Percentiles rank a stretch among this genome's conserved stretches.
Conservation (phyloP, 1,284 basidiomycete genomes). For the Ustilago curta region DNA sequence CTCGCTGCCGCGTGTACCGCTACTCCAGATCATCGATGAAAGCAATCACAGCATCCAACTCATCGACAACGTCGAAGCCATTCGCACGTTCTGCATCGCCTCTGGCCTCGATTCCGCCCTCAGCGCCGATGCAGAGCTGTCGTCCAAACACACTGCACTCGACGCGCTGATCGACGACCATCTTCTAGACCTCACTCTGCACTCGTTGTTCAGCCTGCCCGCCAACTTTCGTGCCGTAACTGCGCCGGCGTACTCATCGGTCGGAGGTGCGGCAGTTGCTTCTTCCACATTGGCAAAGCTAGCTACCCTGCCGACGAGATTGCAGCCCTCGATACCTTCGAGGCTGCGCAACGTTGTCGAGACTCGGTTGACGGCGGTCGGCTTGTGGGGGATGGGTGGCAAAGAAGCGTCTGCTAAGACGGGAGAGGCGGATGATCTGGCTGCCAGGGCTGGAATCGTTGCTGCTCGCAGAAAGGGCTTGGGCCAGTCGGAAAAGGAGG, state of each 20-base stretch:
- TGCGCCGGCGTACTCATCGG: conserved; percentile 34
- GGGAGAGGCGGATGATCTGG: conserved; percentile 41
- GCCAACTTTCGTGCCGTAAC: conserved; percentile 55
- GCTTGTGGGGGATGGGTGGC: conserved; percentile 53
- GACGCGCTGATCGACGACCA: conserved; percentile 57
- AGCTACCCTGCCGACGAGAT: conserved; percentile 12
- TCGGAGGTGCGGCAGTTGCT: conserved; percentile 5
- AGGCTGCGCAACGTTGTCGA: conserved; percentile 56
- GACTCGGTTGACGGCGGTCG: conserved; percentile 41
- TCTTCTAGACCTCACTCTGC: conserved; percentile 51
- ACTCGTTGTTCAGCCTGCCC: conserved; percentile 59
- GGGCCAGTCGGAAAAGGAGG: conserved; percentile 29
- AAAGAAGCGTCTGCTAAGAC: conserved; percentile 39
- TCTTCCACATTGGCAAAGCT: conserved; percentile 14
- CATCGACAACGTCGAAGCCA: conserved; percentile 35
- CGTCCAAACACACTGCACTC: conserved; percentile 29
- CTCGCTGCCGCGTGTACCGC: conserved; percentile 44
- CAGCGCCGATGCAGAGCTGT: conserved; percentile 3
- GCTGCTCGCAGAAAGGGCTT: conserved; percentile 37
- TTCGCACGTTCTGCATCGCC: conserved; percentile 34
- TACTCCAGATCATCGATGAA: conserved; percentile 39
- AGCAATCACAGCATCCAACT: conserved; percentile 16
- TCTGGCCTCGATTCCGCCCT: conserved; percentile 34
- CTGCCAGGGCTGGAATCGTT: conserved; percentile 42
- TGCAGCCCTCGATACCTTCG: conserved; percentile 51